A percentile compares a stretch with the other conserved stretches of the same genome.
phyloP scores from a whole-genome alignment of 2,329 filamentous ascomycete species.

The Xylariaceae sp. region DNA sequence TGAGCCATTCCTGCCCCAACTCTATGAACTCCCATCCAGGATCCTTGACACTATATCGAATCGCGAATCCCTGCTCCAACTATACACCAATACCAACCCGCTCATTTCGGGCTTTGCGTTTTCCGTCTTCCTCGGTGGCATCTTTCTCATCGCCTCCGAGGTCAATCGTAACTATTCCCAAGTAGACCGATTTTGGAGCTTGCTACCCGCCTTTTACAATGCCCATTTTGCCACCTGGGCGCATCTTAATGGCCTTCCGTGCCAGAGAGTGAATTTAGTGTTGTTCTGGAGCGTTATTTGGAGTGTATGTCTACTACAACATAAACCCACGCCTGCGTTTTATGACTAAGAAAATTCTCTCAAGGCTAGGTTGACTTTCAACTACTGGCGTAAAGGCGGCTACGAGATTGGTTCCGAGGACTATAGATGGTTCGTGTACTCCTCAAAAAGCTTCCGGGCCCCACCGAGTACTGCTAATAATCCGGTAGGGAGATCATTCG shows the following conservation, averaged over 20 bases:
- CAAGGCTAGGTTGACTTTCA: conserved; percentile 83
- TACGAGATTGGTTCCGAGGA: conserved; percentile 90
- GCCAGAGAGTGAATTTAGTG: conserved; percentile 73
- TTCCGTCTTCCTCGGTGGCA: conserved; percentile 70
- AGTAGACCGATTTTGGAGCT: conserved; percentile 89
- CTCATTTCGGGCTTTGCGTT: conserved; percentile 76
- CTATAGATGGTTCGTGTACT: conserved; percentile 74
- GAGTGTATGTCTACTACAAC: conserved; percentile 65
- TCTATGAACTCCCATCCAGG: conserved; percentile 71
- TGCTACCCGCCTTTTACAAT: conserved; percentile 86
- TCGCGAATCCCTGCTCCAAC: conserved; percentile 65
- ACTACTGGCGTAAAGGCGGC: conserved; percentile 95
- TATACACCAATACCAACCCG: conserved; percentile 88
- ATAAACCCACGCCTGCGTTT: conserved; percentile 9
- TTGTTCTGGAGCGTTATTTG: conserved; percentile 75
- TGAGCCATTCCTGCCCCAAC: conserved; percentile 73
- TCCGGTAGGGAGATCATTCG: conserved; percentile 70
- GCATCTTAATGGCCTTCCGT: conserved; percentile 72
- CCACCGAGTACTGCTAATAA: conserved; percentile 29
- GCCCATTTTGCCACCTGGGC: conserved; percentile 86
- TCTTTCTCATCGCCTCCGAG: conserved; percentile 80
- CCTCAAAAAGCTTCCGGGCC: not conserved
- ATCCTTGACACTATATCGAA: conserved; percentile 65
- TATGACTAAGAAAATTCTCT: conserved; percentile 30
- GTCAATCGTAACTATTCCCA: conserved; percentile 96